A percentile compares a stretch with the other conserved stretches of the same genome.
Conservation (phyloP, 306 rosid genomes). For the Cucurbita argyrosperma region DNA sequence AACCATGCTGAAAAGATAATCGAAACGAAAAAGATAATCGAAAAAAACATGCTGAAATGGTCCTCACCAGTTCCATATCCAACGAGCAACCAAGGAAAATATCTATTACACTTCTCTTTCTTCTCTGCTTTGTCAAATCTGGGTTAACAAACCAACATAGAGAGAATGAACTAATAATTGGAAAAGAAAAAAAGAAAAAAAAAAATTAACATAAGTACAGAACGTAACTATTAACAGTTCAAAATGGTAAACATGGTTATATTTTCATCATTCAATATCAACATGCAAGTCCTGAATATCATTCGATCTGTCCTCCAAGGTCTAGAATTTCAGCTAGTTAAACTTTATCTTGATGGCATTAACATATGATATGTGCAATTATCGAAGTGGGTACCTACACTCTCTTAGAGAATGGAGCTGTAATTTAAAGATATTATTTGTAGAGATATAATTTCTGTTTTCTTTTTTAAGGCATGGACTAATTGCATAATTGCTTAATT, state of each 20-base stretch:
- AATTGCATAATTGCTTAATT: neutral
- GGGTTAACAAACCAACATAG: conserved; percentile 25
- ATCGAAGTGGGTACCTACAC: neutral
- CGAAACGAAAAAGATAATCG: neutral
- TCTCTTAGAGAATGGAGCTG: neutral
- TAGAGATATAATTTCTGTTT: neutral
- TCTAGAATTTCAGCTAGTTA: neutral
- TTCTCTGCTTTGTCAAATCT: conserved; percentile 78
- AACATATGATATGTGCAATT: neutral
- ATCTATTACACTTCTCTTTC: conserved; percentile 33
- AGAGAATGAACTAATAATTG: neutral
- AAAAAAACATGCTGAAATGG: conserved; percentile 5
- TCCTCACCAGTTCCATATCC: conserved; percentile 85
- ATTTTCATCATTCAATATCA: neutral
- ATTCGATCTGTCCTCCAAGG: neutral
- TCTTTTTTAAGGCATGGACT: neutral
- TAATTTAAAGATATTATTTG: neutral
- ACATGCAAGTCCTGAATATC: neutral
- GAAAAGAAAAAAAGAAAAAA: neutral
- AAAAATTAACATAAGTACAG: neutral
- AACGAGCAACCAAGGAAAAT: conserved; percentile 61
- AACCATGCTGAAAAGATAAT: conserved; percentile 21
- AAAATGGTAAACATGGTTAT: neutral
- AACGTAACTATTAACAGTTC: neutral
- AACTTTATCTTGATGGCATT: neutral